phyloP scores from a whole-genome alignment of 108 stramenopile species.

The Nannochloropsis granulata region DNA sequence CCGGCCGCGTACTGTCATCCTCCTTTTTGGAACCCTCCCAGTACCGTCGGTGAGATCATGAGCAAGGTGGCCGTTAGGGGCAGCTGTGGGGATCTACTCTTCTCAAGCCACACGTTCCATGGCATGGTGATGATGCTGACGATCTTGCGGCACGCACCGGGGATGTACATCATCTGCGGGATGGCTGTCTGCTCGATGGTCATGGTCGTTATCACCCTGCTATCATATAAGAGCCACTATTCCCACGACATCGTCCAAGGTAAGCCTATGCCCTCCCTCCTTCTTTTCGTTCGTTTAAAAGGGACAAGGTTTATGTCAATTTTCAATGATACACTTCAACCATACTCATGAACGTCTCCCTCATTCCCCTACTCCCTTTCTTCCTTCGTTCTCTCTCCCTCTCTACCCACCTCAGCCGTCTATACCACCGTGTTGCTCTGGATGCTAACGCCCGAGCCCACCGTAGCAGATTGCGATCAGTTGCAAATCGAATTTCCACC shows the following conservation, averaged over 20 bases:
- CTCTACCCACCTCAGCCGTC: background rate
- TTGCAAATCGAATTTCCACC: background rate
- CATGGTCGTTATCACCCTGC: background rate
- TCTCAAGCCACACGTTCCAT: background rate
- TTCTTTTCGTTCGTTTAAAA: too few species aligned
- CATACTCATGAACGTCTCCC: background rate
- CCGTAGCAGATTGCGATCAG: background rate
- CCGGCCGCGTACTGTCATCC: background rate
- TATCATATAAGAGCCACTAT: background rate
- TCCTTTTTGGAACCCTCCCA: background rate
- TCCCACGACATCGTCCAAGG: background rate
- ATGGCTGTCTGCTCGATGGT: background rate
- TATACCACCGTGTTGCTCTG: background rate
- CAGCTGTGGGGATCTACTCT: background rate
- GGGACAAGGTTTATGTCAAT: too few species aligned
- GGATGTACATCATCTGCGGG: background rate
- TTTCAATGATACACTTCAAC: too few species aligned
- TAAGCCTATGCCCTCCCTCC: background rate
- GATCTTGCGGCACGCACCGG: background rate
- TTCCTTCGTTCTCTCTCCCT: background rate
- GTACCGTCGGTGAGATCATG: background rate
- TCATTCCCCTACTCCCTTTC: background rate
- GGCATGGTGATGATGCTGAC: background rate
- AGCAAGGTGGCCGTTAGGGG: background rate
- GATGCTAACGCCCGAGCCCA: background rate